Percentiles rank a stretch among this genome's conserved stretches.
Conservation (phyloP, 1,284 basidiomycete genomes). For the Pascua sp. region DNA sequence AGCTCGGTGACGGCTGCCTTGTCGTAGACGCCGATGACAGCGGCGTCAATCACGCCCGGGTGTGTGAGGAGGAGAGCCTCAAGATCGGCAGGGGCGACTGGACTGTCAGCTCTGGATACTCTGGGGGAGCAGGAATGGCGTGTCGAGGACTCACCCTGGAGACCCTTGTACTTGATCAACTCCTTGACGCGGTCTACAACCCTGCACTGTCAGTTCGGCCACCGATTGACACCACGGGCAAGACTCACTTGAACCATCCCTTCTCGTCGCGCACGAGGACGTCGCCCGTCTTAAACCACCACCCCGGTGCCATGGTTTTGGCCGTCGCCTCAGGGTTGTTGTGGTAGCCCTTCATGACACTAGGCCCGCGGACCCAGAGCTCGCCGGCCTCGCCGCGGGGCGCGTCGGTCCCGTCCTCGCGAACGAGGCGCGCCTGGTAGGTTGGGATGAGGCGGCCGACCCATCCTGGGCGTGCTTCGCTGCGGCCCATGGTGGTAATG, state of each 20-base stretch:
- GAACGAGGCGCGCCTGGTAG: conserved; percentile 69
- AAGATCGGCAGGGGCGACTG: conserved; percentile 75
- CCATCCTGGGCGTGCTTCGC: conserved; percentile 55
- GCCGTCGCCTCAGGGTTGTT: conserved; percentile 66
- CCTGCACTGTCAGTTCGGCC: conserved; percentile 33
- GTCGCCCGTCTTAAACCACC: conserved; percentile 84
- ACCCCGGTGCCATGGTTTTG: conserved; percentile 49
- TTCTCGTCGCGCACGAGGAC: conserved; percentile 59
- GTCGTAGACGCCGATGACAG: conserved; percentile 66
- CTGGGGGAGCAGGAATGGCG: conserved; percentile 35
- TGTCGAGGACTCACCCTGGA: conserved; percentile 39
- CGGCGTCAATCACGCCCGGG: conserved; percentile 65
- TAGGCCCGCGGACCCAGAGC: conserved; percentile 72
- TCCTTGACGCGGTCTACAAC: conserved; percentile 62
- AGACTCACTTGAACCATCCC: conserved; percentile 55
- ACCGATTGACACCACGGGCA: conserved; percentile 48
- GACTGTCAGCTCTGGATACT: conserved; percentile 26
- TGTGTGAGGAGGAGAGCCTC: conserved; percentile 70
- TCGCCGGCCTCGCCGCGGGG: conserved; percentile 68
- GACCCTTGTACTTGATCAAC: conserved; percentile 68
- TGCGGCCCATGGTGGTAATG: conserved; percentile 25
- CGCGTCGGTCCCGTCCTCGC: conserved; percentile 42
- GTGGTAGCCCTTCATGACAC: conserved; percentile 69
- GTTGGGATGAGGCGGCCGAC: conserved; percentile 73
- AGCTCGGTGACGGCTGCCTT: conserved; percentile 67